Percentiles rank a stretch among this genome's conserved stretches.
Conservation (phyloP, 768 basidiomycete species). For the Hygrocybe punicea region DNA sequence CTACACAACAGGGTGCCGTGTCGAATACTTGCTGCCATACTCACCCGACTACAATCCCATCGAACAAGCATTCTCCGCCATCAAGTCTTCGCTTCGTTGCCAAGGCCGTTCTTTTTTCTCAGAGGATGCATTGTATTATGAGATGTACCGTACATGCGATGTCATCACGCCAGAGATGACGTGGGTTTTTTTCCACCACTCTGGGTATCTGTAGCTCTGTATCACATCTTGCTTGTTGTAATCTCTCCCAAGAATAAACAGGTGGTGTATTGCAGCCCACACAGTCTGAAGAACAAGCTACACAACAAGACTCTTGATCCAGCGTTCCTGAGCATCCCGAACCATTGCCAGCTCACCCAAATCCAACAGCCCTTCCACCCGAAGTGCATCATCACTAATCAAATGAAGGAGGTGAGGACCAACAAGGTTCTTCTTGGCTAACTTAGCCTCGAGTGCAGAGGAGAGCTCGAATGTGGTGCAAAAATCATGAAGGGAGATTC, state of each 20-base stretch:
- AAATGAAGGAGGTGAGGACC: not conserved
- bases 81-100: constrained; percentile 21
- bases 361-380: not conserved
- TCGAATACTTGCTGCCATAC: constrained; percentile 2
- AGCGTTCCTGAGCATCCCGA: not conserved
- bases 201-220: constrained; percentile 11
- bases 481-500: not conserved
- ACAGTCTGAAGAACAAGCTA: not conserved
- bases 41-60: constrained; percentile 9
- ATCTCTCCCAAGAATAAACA: not conserved
- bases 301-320: not conserved
- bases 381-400: not conserved
- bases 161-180: constrained; percentile 15
- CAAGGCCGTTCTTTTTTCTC: constrained; percentile 9
- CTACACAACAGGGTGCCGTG: not conserved
- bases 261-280: not conserved
- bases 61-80: constrained; percentile 22
- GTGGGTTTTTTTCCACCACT: constrained; percentile 19
- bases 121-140: constrained; percentile 16
- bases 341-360: not conserved
- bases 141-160: constrained; percentile 17
- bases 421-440: not conserved
- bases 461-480: not conserved
- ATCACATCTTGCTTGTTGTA: not conserved
- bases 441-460: not conserved